Percentiles rank a stretch among this genome's conserved stretches.
phyloP scores from a whole-genome alignment of 2,329 filamentous ascomycete species.

The Epichloe elymi region DNA sequence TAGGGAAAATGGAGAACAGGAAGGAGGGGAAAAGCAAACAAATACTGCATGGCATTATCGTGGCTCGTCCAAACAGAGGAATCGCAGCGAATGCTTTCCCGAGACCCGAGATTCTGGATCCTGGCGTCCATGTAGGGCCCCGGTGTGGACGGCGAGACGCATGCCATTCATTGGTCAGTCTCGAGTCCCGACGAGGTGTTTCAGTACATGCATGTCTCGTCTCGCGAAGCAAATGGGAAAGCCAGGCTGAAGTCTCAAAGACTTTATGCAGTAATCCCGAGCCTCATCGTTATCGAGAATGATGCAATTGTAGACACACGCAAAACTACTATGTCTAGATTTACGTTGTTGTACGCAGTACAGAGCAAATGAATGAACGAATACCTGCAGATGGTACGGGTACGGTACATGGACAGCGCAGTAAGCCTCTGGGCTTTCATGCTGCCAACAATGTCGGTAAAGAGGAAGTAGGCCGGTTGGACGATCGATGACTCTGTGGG shows the following conservation, averaged over 20 bases:
- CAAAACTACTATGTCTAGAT: neutral
- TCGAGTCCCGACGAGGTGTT: neutral
- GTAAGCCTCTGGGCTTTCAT: neutral
- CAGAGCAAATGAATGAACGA: neutral
- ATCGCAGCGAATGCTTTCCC: neutral
- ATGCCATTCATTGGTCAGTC: neutral
- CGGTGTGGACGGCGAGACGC: neutral
- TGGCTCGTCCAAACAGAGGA: neutral
- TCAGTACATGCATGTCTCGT: too few species aligned
- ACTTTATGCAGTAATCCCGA: neutral
- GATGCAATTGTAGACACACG: too few species aligned
- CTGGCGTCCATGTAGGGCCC: neutral
- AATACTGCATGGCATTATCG: too few species aligned
- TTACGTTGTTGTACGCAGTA: neutral
- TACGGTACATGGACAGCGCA: neutral
- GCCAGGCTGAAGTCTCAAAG: neutral
- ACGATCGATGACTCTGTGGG: slow-evolving; percentile 1
- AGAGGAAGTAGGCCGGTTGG: neutral
- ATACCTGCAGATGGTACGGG: neutral
- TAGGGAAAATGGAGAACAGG: too few species aligned
- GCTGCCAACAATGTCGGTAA: neutral
- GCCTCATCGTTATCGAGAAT: too few species aligned
- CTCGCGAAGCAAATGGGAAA: too few species aligned
- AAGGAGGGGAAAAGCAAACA: too few species aligned
- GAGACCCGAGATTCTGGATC: neutral